Base-by-base conservation (phyloP, 2,329 filamentous ascomycete genomes). In the Ophiocordyceps polyrhachis-furcata region DNA sequence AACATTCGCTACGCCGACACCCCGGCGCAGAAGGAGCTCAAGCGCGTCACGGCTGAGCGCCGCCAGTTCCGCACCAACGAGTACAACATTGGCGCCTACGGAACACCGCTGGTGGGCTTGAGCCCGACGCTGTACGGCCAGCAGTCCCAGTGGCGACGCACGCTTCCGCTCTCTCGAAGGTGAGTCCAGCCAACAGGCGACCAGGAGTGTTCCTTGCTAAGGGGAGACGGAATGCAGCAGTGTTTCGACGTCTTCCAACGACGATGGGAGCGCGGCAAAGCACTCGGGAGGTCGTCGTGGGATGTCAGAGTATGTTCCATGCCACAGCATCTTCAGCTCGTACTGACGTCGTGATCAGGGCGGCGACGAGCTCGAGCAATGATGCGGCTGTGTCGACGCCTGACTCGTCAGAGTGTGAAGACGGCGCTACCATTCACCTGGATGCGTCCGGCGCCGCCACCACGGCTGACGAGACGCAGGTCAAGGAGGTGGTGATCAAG, bases 1-100 rank as follows among this genome's bases (percentile, higher is more conserved):
- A 88, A 95, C 64, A 87, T 98, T 53, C 88, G 91, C 51, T 98
- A 93, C 61, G 89, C 93, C 50, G 91, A 98, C 58, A 98, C 91
- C 35, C 85, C 91, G 45, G 83, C 89, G 49, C 91, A 98, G 64
- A 98, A 98, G 69, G 79, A 91, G 58, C 73, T 98, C 53, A 98
- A 98, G 73, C 83, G 91, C 51, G 83, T 95, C 59, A 96, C 89
- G 40, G 87, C 91, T 29, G 87, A 94, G 60, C 85, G 88, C 47
- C 87, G 91, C 49, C 86, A 93, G 57, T 96, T 94, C 66, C 85
- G 91, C 48, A 91, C 89, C 47, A 91, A 91, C 47, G 91, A 96
- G 67, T 96, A 96, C 65, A 88, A 88, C 55, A 79, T 80, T 49
- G 75, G 77, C 47, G 77, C 77, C 40, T 81, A 81, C 53, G 77